These are phyloP conservation scores for Articulospora tetracladia DNA, from an alignment of 495 filamentous ascomycete genomes.

Conservation along the genomic window DNA sequence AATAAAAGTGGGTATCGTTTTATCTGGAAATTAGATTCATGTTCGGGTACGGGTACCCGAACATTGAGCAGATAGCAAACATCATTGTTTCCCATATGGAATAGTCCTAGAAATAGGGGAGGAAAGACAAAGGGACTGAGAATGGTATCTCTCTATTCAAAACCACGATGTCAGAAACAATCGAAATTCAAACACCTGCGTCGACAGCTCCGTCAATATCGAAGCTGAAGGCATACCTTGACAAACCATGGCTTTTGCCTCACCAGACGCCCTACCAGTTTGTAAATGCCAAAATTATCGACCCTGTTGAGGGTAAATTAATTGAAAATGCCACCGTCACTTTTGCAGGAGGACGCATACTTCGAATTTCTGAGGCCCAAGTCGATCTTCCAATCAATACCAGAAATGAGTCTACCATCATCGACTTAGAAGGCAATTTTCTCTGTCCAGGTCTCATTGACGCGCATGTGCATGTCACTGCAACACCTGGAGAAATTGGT, in stretches of 20 bases:
- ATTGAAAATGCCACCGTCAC: neutral
- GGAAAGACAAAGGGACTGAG: too few relatives aligned
- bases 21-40: too few relatives aligned
- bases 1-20: too few relatives aligned
- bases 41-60: too few relatives aligned
- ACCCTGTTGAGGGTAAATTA: neutral
- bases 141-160: too few relatives aligned
- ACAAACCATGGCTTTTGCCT: slow-evolving; percentile 9
- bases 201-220: too few relatives aligned
- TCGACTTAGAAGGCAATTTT: slow-evolving; percentile 44
- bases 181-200: too few relatives aligned
- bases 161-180: too few relatives aligned
- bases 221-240: neutral
- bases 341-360: slow-evolving; percentile 8
- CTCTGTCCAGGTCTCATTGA: slow-evolving; percentile 54
- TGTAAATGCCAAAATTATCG: slow-evolving; percentile 9
- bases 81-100: too few relatives aligned
- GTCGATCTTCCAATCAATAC: neutral
- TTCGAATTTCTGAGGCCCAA: neutral
- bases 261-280: slow-evolving; percentile 10
- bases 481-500: slow-evolving; percentile 9
- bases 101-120: too few relatives aligned
- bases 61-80: too few relatives aligned
- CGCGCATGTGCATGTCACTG: slow-evolving; percentile 49
- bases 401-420: neutral